Evolutionary conservation across 179 eudicot species (phyloP), one percentile per base, ranked within the genome.

Genomic region (Gypsophila paniculata): DNA sequence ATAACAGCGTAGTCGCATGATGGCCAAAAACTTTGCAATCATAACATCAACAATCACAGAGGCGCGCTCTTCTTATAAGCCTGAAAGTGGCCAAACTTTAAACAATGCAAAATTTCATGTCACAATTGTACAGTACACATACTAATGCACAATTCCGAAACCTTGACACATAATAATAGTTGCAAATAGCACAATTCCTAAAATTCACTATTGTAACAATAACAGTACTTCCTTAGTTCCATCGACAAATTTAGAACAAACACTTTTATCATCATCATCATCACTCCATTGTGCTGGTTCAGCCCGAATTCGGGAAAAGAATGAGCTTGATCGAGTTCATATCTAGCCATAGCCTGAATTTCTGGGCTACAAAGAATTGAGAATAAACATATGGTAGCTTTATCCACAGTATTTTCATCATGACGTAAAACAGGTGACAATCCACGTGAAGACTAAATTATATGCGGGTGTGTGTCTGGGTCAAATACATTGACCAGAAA

Each of bases 381-480:
- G 70, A 65, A 52, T 59, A 32, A 44, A 71, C 21, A 39, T 34
- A 13, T 32, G 53, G 60, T 67, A 17, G 69, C 51, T 53, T 49
- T 70, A 70, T 77, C 79, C 69, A 53, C 72, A 52, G 65, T 19
- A 57, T 25, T 57, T 64, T 60, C 23, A 67, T 55, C 55, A 34
- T 55, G 67, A 67, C 26, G 71, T 48, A 51, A 29, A 68, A 74
- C 51, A 74, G 60, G 51, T 55, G 65, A 70, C 2, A 63, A 54
- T 51, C 66, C 54, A 52, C 36, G 23, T 26, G 29, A 67, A 36
- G 61, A 61, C 83, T 83, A 88, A 64, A 91, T 75, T 67, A 89
- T 61, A 0, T 93, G 89, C 61, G 84, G 80, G 2, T 81, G 90
- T 4, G 86, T 81, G 69, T 87, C 91, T 9, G 91, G 82, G 49